Evolutionary conservation across 1,139 yeast genomes (phyloP).

Genomic region (Sugiyamaella japonica): DNA sequence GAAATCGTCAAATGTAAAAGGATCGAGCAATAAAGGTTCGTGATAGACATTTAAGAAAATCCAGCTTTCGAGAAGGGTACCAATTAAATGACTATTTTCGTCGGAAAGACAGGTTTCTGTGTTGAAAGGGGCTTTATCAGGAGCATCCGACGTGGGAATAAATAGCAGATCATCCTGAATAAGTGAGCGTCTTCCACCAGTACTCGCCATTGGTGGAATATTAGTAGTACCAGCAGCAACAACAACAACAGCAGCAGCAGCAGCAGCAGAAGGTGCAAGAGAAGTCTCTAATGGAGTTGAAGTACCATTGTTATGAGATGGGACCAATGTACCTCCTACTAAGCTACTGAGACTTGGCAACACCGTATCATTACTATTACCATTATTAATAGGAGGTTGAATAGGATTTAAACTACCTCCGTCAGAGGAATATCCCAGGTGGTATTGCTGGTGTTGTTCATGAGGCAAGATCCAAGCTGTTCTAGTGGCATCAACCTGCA

Average conservation of each 20-base stretch:
- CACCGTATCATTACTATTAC: conserved; percentile 4
- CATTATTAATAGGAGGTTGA: conserved; percentile 3
- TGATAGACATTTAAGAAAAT: conserved; percentile 70
- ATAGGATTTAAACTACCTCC: conserved; percentile 1
- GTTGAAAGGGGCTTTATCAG: conserved; percentile 2
- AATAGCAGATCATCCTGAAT: conserved; percentile 14
- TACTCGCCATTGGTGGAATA: neutral
- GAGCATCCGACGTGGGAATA: conserved; percentile 4
- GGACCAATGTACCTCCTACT: conserved; percentile 1
- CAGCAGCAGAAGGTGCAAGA: neutral
- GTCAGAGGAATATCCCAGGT: neutral
- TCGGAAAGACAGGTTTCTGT: conserved; percentile 1
- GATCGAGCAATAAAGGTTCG: conserved; percentile 61
- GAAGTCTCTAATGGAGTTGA: conserved; percentile 2
- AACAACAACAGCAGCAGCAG: no score
- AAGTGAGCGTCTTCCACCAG: neutral
- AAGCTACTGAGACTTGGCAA: conserved; percentile 8
- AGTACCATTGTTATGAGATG: neutral
- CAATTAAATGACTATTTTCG: conserved; percentile 15
- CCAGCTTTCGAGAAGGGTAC: conserved; percentile 61
- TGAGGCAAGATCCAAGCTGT: conserved; percentile 10
- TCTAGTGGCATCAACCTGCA: neutral
- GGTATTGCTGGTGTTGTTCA: neutral
- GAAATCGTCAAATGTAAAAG: conserved; percentile 80
- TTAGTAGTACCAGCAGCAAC: neutral